These are phyloP conservation scores for Astragalus glycyphyllos DNA, from an alignment of 306 rosid species.

Conservation along the genomic window DNA sequence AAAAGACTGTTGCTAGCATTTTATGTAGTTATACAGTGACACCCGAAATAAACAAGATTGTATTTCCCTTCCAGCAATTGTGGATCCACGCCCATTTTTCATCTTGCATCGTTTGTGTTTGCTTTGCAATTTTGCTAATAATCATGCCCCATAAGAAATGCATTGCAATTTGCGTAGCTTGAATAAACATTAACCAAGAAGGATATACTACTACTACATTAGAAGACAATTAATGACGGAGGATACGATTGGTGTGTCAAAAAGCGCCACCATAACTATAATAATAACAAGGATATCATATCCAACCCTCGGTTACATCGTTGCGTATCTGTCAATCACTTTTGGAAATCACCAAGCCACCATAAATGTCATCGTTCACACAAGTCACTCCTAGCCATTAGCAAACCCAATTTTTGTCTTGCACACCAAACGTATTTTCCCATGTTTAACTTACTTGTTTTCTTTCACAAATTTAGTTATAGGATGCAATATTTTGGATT, in stretches of 20 bases:
- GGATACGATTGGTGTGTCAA: not conserved
- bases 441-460: not conserved
- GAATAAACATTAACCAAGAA: not conserved
- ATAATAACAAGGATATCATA: constrained; percentile 38
- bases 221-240: constrained; percentile 39
- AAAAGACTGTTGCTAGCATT: too few relatives aligned
- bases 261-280: not conserved
- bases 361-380: constrained; percentile 37
- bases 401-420: constrained; percentile 25
- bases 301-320: constrained; percentile 44
- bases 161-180: not conserved
- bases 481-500: too few relatives aligned
- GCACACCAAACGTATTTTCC: not conserved
- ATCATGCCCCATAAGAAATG: not conserved
- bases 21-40: too few relatives aligned
- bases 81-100: too few relatives aligned
- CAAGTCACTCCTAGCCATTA: not conserved
- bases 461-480: too few relatives aligned
- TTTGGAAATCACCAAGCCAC: constrained; percentile 48
- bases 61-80: too few relatives aligned
- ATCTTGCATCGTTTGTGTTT: too few relatives aligned
- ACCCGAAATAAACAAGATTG: too few relatives aligned
- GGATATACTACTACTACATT: not conserved
- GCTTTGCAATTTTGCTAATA: too few relatives aligned
- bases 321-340: constrained; percentile 21